These are phyloP conservation scores for Mimosa pudica DNA, from an alignment of 306 rosid species.

Conservation along the genomic window DNA sequence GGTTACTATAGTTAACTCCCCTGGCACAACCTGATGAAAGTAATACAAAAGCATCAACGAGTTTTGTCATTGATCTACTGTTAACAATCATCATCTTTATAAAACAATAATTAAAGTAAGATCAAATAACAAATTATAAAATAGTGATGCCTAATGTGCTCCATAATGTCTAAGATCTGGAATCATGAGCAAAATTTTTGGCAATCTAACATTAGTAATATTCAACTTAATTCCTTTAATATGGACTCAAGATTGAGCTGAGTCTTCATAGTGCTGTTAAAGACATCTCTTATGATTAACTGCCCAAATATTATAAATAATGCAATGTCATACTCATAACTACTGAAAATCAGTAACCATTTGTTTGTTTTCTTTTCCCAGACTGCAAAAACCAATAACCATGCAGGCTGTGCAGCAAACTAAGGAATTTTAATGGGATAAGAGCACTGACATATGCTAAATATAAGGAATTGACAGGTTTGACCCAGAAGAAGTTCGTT, in stretches of 20 bases:
- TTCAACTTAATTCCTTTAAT: background rate
- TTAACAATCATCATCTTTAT: slow-evolving; percentile 7
- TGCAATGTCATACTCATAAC: background rate
- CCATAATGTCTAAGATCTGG: background rate
- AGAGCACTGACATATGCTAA: background rate
- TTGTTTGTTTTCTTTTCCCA: background rate
- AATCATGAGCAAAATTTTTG: slow-evolving; percentile 3
- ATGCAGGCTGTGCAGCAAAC: background rate
- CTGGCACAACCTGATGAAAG: slow-evolving; percentile 80
- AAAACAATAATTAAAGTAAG: slow-evolving; percentile 12
- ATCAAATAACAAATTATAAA: slow-evolving; percentile 12
- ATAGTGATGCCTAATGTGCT: slow-evolving; percentile 4
- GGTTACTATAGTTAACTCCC: slow-evolving; percentile 88
- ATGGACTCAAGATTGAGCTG: background rate
- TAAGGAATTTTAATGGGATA: background rate
- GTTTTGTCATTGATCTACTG: background rate
- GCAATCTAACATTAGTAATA: background rate
- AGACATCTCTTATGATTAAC: slow-evolving; percentile 12
- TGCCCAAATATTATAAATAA: background rate
- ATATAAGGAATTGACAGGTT: background rate
- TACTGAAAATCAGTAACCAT: background rate
- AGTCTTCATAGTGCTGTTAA: background rate
- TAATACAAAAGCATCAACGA: slow-evolving; percentile 8
- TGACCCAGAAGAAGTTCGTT: background rate
- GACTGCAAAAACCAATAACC: background rate